Evolutionary conservation across 129 eudicot genomes (phyloP).

Genomic region (carrot (Daucus carota)): DH1_v3.0 NC_030381.2:42984001-42984500

Average conservation of each 20-base stretch:
- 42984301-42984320: background rate
- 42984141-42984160: background rate
- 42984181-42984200: background rate
- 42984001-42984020: background rate
- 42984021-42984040: background rate
- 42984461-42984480: background rate
- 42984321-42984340: background rate
- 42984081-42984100: background rate
- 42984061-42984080: background rate
- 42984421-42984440: background rate
- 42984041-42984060: background rate
- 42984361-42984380: too few relatives aligned
- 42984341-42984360: background rate
- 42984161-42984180: background rate
- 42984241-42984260: background rate
- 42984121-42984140: background rate
- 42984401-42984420: background rate
- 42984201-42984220: background rate
- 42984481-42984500: background rate
- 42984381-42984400: too few relatives aligned
- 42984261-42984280: background rate
- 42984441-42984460: background rate
- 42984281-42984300: background rate
- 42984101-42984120: background rate
- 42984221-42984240: background rate